Base-by-base conservation (phyloP, 1,284 basidiomycete species). In the Pterulicium gracile region DNA sequence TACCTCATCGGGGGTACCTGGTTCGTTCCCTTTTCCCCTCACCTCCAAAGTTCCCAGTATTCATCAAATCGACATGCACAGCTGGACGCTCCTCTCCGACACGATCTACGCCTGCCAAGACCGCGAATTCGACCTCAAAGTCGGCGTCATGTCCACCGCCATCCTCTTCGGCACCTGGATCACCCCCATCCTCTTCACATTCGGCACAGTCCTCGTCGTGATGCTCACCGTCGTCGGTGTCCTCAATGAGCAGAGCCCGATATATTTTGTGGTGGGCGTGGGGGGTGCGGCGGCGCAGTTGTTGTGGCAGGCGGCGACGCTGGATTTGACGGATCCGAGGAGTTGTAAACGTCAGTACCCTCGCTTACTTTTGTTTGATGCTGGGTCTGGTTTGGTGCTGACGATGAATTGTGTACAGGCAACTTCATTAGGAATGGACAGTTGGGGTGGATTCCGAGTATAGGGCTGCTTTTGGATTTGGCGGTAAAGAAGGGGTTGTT, bases 41-140 rank as follows among this genome's bases (percentile, higher is more conserved):
- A 32, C n/a, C n/a, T n/a, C n/a, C n/a, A n/a, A n/a, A n/a, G n/a
- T n/a, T 32, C 27, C 27, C 27, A 10, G 27, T 10, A 32, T 32
- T 7, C 7, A n/a, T 32, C 27, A 10, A 32, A 7, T 32, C n/a
- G 27, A 32, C 7, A 32, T n/a, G 10, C 27, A 32, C 18, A 20
- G 14, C 13, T 41, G 39, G 39, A 41, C 39, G 10, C 39, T 41
- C 10, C 14, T 41, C 39, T 41, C 13, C 18, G 39, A 41, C 39
- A 41, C 14, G 12, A 41, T 41, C 19, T 41, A 41, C 19, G 39
- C 39, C 18, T 41, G 19, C 18, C 39, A 41, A 17, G 39, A 41
- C 18, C 10, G 7, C 10, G 18, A 41, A 19, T 14, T 15, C 18
- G 39, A 41, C 18, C 12, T 41, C 10, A 10, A 41, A 20, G 39